Evolutionary conservation across 1,284 basidiomycete genomes (phyloP), one percentile per base, ranked within the genome.

Genomic region (Ceratobasidium sp.): DNA sequence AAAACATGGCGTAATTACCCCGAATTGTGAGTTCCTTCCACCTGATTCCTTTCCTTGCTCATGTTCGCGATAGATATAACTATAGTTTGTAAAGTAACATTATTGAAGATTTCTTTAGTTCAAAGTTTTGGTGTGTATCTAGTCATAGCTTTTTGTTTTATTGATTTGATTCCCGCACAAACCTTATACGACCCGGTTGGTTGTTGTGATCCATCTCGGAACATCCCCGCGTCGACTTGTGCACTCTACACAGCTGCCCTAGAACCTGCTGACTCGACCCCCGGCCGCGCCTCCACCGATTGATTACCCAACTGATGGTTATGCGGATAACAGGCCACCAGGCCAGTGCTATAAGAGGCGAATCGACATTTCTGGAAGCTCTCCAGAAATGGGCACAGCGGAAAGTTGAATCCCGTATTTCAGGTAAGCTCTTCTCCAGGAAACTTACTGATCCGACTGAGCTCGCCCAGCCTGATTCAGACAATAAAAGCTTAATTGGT

Each of bases 51-150:
- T 18, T 33, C 53, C 25, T 38, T n/a, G 30, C 12, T 33, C 14
- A 33, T 14, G 33, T 30, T 7, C 7, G 5, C 14, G 2, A 16
- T 30, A 30, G n/a, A 14, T 30, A 56, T 30, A 56, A 56, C 18
- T 56, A 56, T 33, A 56, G 33, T 33, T 56, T 6, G 28, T 56
- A 30, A 4, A 30, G 5, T 56, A 56, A 56, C 30, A 33, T 56
- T 56, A 56, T 56, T 56, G 36, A 18, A 56, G 28, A 28, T 56
- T 12, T 36, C 23, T 33, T 56, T 18, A 33, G 25, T 56, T 33
- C n/a, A 3, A 12, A 11, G 53, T 56, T 53, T 56, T 23, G 53
- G 53, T 33, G 53, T 56, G 53, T 56, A 56, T 56, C 30, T 56
- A 56, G 28, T n/a, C 25, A 23, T 14, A 53, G 21, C n/a, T 56